These are phyloP conservation scores for Colletotrichum endophyticum DNA, from an alignment of 2,329 filamentous ascomycete species.

Conservation along the genomic window DNA sequence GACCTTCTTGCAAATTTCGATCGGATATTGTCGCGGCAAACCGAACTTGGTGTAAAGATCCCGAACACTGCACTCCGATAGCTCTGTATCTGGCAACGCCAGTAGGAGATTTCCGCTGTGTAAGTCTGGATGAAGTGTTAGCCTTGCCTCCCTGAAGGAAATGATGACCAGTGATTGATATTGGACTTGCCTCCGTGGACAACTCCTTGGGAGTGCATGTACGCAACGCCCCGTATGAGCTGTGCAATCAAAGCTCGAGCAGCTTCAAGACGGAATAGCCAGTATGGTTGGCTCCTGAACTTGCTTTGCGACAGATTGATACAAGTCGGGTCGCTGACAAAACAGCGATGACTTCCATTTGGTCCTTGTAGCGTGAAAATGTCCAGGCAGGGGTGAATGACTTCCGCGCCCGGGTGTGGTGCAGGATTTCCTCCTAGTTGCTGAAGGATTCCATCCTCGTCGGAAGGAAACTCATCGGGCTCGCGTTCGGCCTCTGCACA, in stretches of 20 bases:
- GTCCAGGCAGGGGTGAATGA: background rate
- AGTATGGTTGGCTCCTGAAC: background rate
- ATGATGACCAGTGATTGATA: too few relatives aligned
- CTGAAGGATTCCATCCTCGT: background rate
- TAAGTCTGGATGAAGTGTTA: background rate
- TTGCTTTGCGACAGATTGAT: background rate
- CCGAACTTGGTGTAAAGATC: background rate
- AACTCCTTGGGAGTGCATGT: background rate
- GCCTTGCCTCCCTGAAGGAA: background rate
- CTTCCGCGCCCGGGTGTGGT: accelerated
- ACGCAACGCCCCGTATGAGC: background rate
- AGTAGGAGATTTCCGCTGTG: background rate
- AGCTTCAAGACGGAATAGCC: background rate
- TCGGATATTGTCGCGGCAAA: background rate
- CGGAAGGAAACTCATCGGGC: accelerated
- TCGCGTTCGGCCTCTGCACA: background rate
- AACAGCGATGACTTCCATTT: background rate
- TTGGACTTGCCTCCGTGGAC: background rate
- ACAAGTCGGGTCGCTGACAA: background rate
- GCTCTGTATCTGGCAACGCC: accelerated
- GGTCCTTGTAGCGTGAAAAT: background rate
- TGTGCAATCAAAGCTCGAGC: background rate
- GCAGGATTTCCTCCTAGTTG: accelerated
- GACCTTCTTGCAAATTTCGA: background rate
- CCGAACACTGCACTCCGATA: background rate